Evolutionary conservation across 176 grass and related monocot genomes (phyloP).

Genomic region (Raddia distichophylla): DNA sequence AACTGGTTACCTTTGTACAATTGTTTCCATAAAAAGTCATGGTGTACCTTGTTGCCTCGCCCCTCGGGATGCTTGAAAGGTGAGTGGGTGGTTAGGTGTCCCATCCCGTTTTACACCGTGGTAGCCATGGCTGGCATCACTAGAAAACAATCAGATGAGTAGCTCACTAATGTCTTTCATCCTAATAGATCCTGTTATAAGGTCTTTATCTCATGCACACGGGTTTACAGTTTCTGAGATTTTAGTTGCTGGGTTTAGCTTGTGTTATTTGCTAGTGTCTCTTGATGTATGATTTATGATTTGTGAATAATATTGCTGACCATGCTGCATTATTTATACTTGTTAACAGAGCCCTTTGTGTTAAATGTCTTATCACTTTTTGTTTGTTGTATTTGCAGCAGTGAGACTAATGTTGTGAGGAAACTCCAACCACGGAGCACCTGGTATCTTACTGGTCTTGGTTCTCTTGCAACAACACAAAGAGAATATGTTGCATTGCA

Average conservation of each 20-base stretch:
- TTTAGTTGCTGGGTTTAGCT: not conserved
- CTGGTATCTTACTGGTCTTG: constrained; percentile 87
- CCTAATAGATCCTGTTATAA: constrained; percentile 14
- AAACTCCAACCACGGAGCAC: constrained; percentile 81
- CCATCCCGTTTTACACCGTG: too few relatives aligned
- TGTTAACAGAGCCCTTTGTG: too few relatives aligned
- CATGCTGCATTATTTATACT: not conserved
- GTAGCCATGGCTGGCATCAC: not conserved
- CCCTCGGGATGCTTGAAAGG: too few relatives aligned
- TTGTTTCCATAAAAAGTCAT: too few relatives aligned
- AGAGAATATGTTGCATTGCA: constrained; percentile 96
- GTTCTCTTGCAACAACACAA: constrained; percentile 98
- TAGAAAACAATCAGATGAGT: not conserved
- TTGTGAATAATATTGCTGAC: not conserved
- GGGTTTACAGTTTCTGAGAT: constrained; percentile 8
- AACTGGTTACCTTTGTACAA: too few relatives aligned
- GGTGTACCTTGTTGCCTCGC: too few relatives aligned
- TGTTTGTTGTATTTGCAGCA: constrained; percentile 30
- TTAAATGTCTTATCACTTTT: not conserved
- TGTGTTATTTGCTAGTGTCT: not conserved
- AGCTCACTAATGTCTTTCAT: not conserved
- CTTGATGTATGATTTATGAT: not conserved
- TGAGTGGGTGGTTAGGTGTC: too few relatives aligned
- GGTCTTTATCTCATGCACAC: not conserved
- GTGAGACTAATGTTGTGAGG: constrained; percentile 71